Evolutionary conservation across 768 basidiomycete species (phyloP).

Genomic region (Pisolithus marmoratus): DNA sequence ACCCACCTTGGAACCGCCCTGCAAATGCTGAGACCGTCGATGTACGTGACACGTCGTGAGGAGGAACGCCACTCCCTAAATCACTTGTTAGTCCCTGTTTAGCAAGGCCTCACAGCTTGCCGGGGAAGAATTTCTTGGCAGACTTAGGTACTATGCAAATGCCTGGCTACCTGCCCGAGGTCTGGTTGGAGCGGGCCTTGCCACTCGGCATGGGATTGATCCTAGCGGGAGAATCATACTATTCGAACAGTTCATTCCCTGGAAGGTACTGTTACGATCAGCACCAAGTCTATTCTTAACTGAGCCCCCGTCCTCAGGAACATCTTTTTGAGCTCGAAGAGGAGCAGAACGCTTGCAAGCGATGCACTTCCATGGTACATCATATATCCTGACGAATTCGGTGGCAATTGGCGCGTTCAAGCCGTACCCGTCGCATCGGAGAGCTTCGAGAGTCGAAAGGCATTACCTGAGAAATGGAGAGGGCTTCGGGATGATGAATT

Average conservation of each 20-base stretch:
- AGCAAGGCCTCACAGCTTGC: slow-evolving; percentile 72
- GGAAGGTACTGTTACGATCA: slow-evolving; percentile 57
- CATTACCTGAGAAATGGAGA: slow-evolving; percentile 90
- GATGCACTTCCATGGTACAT: slow-evolving; percentile 69
- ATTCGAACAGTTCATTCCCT: slow-evolving; percentile 76
- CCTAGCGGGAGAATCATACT: slow-evolving; percentile 72
- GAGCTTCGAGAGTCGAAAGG: slow-evolving; percentile 87
- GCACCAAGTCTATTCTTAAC: neutral
- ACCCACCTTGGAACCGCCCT: slow-evolving; percentile 89
- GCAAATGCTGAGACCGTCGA: slow-evolving; percentile 62
- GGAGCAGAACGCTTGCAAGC: slow-evolving; percentile 39
- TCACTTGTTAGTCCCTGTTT: slow-evolving; percentile 55
- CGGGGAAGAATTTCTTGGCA: slow-evolving; percentile 77
- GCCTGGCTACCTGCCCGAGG: slow-evolving; percentile 93
- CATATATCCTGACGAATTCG: slow-evolving; percentile 82
- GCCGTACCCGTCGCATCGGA: slow-evolving; percentile 80
- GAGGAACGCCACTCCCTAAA: slow-evolving; percentile 7
- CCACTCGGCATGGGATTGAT: slow-evolving; percentile 55
- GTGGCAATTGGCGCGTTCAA: slow-evolving; percentile 82
- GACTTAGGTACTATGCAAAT: slow-evolving; percentile 76
- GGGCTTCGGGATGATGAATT: slow-evolving; percentile 84
- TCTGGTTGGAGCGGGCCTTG: slow-evolving; percentile 58
- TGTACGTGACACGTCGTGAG: slow-evolving; percentile 39
- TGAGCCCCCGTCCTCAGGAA: slow-evolving; percentile 44
- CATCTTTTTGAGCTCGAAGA: slow-evolving; percentile 87